Evolutionary conservation across 768 basidiomycete genomes (phyloP), one percentile per base, ranked within the genome.

Genomic region (Rhodotorula diobovata): DNA sequence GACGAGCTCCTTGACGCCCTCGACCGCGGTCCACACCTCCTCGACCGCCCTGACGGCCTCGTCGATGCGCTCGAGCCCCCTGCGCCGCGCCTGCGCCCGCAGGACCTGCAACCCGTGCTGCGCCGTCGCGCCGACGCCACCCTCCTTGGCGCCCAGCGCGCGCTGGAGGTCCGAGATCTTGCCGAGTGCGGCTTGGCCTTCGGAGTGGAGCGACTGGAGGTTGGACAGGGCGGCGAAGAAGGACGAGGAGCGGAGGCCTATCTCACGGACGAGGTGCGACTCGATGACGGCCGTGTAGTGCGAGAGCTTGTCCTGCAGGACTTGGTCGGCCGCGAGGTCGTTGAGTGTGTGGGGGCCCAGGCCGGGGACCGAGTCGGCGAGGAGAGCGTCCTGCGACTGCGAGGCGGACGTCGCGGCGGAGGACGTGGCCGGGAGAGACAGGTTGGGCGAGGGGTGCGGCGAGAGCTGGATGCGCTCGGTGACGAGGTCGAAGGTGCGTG

Each of bases 211-310:
- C 72, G 92, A 89, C 77, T 96, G 90, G 15, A 99, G 84, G 80
- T 99, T 99, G 14, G 92, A 86, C 48, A 99, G 86, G 14, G 96
- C 96, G 10, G 94, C 89, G 77, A 98, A 99, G 85, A 99, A 99
- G 2, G 93, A 92, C 1, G 90, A 86, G 0, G 93, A 91, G 23
- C 95, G 89, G 18, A 89, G 83, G 16, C 90, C 89, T 56, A 99
- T 94, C 81, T 98, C 96, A 70, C 87, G 87, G 9, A 94, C 86
- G 66, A 99, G 89, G 80, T 99, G 95, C 70, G 92, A 88, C 79
- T 99, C 96, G 72, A 98, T 86, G 1, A 89, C 89, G 79, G 97
- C 96, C 4, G 94, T 88, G 77, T 95, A 89, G 66, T 91, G 89
- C 18, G 93, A 93, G 72, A 97, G 87, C 76, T 87, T 89, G 79